Evolutionary conservation across 2,329 filamentous ascomycete genomes (phyloP).

Genomic region (Pseudovirgaria hyperparasitica): DNA sequence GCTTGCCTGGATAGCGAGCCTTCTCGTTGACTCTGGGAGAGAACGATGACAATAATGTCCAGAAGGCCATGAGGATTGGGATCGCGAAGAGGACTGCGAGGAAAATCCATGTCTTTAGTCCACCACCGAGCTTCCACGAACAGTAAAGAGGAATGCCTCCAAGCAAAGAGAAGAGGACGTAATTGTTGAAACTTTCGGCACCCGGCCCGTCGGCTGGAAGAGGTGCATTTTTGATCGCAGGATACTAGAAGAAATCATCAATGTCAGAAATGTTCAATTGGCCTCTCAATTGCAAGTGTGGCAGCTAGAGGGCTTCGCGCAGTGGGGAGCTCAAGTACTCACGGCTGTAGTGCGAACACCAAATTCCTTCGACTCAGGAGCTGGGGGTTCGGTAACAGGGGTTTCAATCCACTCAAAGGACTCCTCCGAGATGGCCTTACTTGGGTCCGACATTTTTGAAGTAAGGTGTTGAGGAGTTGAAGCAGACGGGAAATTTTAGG

Average conservation of each 20-base stretch:
- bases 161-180: slow-evolving; percentile 58
- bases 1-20: slow-evolving; percentile 70
- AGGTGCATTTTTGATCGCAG: slow-evolving; percentile 85
- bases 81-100: slow-evolving; percentile 66
- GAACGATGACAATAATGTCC: slow-evolving; percentile 66
- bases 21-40: slow-evolving; percentile 90
- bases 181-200: slow-evolving; percentile 78
- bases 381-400: slow-evolving; percentile 41
- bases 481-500: slow-evolving; percentile 13
- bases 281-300: slow-evolving; percentile 19
- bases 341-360: slow-evolving; percentile 51
- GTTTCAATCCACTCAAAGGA: slow-evolving; percentile 56
- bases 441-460: slow-evolving; percentile 19
- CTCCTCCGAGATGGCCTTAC: slow-evolving; percentile 31
- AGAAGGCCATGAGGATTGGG: slow-evolving; percentile 71
- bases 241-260: slow-evolving; percentile 45
- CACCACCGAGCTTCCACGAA: slow-evolving; percentile 72
- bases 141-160: slow-evolving; percentile 64
- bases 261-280: slow-evolving; percentile 8
- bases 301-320: slow-evolving; percentile 4
- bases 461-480: too few relatives aligned
- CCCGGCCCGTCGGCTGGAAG: slow-evolving; percentile 81
- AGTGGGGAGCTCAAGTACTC: slow-evolving; percentile 15
- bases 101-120: slow-evolving; percentile 78
- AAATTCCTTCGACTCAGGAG: slow-evolving; percentile 40